Conservation (phyloP, 805 yeast species). For the Cyberlindnera suaveolens region DNA sequence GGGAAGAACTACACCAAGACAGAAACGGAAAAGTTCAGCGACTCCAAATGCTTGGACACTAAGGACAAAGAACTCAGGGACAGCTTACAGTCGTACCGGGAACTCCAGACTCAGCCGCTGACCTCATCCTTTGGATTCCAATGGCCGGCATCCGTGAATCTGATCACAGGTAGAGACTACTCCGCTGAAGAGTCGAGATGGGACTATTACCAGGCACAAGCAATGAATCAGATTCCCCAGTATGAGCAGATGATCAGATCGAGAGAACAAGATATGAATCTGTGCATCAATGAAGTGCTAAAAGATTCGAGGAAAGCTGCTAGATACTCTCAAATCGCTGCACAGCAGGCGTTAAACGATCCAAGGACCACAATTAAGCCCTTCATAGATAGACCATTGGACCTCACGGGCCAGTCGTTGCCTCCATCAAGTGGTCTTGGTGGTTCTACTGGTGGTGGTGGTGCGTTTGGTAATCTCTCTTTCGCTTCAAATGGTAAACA, state of each 20-base stretch:
- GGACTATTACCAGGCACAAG: conserved; percentile 37
- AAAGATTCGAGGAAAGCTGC: conserved; percentile 45
- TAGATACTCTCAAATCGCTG: conserved; percentile 45
- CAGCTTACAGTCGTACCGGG: conserved; percentile 15
- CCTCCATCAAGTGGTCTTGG: conserved; percentile 1
- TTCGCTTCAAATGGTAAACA: background rate
- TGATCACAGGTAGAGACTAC: conserved; percentile 46
- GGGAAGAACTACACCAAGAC: conserved; percentile 1
- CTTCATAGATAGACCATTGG: conserved; percentile 30
- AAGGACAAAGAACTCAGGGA: conserved; percentile 25
- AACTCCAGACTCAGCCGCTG: conserved; percentile 27
- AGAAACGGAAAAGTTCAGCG: conserved; percentile 5
- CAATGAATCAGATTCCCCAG: conserved; percentile 29
- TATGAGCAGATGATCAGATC: conserved; percentile 36
- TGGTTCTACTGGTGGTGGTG: conserved; percentile 10
- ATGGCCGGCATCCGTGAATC: conserved; percentile 40
- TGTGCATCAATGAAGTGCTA: conserved; percentile 32
- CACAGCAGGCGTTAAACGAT: conserved; percentile 26
- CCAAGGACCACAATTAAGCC: conserved; percentile 24
- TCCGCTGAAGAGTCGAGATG: conserved; percentile 49
- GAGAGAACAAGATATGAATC: conserved; percentile 41
- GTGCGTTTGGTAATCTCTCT: conserved; percentile 13
- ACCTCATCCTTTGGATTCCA: conserved; percentile 41
- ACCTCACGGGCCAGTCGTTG: conserved; percentile 19
- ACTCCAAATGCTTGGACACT: conserved; percentile 8